Base-by-base conservation (phyloP, 176 grass and related monocot species). In the Areca catechu region DNA sequence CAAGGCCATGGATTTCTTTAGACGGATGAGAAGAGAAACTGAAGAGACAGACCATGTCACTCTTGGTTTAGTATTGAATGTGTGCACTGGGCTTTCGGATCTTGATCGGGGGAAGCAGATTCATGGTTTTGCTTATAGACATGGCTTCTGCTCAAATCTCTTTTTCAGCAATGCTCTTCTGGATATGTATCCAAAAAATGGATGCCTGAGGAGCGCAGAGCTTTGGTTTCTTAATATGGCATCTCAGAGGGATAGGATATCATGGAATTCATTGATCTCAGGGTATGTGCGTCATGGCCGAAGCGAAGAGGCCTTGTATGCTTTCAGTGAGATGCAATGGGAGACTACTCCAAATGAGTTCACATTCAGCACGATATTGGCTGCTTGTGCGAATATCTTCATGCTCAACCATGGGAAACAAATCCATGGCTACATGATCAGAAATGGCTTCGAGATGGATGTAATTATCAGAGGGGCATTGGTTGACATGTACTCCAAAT, bases 401-500 rank as follows among this genome's bases (percentile, higher is more conserved):
- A 62, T 77, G 15, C 88, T 85, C 48, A 69, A 80, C 15, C 70
- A 78, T 37, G 88, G 93, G 19, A 92, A 79, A 73, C 81, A 98
- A 83, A 98, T 92, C 56, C 93, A 92, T 73, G 87, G 81, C 12
- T 76, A 85, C 63, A 78, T 98, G 56, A 34, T 92, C n/a, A 88
- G 88, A 81, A 89, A 83, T 16, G 66, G 76, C 6, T 83, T 82
- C 53, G 71, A 75, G 65, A 85, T 89, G 19, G 88, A 98, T 5
- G 76, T 89, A 60, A 86, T 83, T 85, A 60, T 88, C 16, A 78
- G 63, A 63, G 89, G 81, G 58, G 72, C 93, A 56, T 66, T 92
- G 57, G 59, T 98, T 80, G 88, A 85, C 59, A 93, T 98, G 94
- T 98, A 98, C 71, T 89, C 73, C 28, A 92, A 98, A 65, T 98